Conservation (phyloP, 2,329 filamentous ascomycete species). For the Talaromyces sp. region DNA sequence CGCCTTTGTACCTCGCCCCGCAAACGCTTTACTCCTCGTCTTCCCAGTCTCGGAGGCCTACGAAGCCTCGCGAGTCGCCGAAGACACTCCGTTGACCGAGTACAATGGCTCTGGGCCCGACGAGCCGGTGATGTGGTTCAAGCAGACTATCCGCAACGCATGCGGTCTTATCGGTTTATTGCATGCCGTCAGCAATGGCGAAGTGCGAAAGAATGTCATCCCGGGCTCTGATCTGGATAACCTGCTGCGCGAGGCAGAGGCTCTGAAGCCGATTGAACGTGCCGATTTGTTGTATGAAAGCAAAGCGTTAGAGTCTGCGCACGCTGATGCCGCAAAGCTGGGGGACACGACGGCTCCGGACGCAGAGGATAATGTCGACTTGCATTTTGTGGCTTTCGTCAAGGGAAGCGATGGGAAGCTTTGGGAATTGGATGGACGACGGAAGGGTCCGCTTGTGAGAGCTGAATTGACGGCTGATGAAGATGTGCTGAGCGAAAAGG, state of each 20-base stretch:
- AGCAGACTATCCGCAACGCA: constrained; percentile 88
- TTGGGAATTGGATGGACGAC: constrained; percentile 74
- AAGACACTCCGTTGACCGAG: constrained; percentile 60
- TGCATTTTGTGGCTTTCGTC: constrained; percentile 95
- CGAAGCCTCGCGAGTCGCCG: constrained; percentile 67
- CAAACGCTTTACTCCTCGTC: constrained; percentile 82
- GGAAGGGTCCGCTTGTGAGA: constrained; percentile 68
- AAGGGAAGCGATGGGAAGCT: constrained; percentile 66
- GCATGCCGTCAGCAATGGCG: constrained; percentile 76
- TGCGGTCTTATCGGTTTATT: constrained; percentile 87
- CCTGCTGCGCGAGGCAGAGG: constrained; percentile 65
- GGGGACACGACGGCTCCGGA: constrained; percentile 76
- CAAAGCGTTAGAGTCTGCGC: constrained; percentile 68
- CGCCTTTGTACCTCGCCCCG: constrained; percentile 80
- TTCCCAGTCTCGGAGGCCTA: constrained; percentile 80
- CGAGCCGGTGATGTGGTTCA: constrained; percentile 88
- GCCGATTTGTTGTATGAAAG: constrained; percentile 73
- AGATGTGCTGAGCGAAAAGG: constrained; percentile 70
- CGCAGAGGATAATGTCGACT: constrained; percentile 76
- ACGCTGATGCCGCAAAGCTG: constrained; percentile 67
- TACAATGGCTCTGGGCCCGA: constrained; percentile 63
- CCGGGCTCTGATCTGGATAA: constrained; percentile 40
- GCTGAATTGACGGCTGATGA: constrained; percentile 56
- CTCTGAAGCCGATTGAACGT: constrained; percentile 61
- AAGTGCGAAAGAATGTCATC: constrained; percentile 59